Evolutionary conservation across 495 filamentous ascomycete genomes (phyloP).

Genomic region (Daldinia bambusicola): DNA sequence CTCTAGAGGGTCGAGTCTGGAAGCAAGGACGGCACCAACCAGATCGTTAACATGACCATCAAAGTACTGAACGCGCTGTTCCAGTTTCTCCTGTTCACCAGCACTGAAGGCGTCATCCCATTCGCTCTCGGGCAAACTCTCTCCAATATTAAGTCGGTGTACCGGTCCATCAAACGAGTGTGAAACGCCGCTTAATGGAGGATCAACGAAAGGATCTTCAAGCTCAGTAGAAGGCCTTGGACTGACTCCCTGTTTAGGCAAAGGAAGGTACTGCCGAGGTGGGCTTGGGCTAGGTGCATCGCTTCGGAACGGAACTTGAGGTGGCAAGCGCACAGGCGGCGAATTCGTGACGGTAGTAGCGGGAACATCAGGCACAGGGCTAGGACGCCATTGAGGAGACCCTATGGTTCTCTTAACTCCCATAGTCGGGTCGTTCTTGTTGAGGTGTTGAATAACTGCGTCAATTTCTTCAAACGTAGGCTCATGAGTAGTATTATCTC

Average conservation of each 20-base stretch:
- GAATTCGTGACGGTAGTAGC: slow-evolving; percentile 54
- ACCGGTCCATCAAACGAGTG: slow-evolving; percentile 64
- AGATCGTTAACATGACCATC: slow-evolving; percentile 87
- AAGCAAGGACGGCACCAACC: slow-evolving; percentile 80
- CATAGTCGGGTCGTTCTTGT: slow-evolving; percentile 73
- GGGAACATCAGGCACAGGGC: slow-evolving; percentile 51
- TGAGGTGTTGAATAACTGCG: slow-evolving; percentile 84
- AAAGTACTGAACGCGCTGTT: slow-evolving; percentile 79
- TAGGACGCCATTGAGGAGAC: slow-evolving; percentile 56
- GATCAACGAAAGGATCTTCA: slow-evolving; percentile 62
- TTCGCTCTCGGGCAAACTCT: slow-evolving; percentile 79
- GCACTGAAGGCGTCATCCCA: slow-evolving; percentile 90
- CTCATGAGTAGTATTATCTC: slow-evolving; percentile 47
- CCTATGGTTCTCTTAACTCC: slow-evolving; percentile 72
- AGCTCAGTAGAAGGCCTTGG: slow-evolving; percentile 53
- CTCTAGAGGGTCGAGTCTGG: slow-evolving; percentile 80
- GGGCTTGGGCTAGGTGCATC: slow-evolving; percentile 81
- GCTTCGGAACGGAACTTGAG: slow-evolving; percentile 67
- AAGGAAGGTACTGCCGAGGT: slow-evolving; percentile 62
- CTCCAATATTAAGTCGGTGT: slow-evolving; percentile 71
- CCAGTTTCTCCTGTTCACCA: slow-evolving; percentile 81
- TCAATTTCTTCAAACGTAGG: slow-evolving; percentile 84
- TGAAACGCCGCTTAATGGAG: slow-evolving; percentile 48
- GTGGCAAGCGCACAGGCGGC: slow-evolving; percentile 66
- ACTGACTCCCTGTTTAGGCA: slow-evolving; percentile 48